Percentiles rank a stretch among this genome's conserved stretches.
Evolutionary conservation across 306 rosid species (phyloP).

Genomic region (Styphnolobium japonicum): DNA sequence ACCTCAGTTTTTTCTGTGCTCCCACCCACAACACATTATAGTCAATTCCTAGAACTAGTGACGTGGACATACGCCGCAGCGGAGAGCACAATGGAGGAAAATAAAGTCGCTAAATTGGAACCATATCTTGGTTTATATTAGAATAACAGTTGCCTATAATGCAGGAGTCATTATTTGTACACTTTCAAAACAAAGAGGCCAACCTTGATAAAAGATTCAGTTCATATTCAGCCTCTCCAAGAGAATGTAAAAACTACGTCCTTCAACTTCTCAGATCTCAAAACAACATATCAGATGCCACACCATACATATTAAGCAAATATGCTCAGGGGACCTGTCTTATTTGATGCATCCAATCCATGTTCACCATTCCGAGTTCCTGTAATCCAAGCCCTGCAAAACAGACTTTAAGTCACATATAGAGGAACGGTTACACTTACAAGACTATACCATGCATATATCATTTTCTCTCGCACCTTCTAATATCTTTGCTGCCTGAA

Average conservation of each 20-base stretch:
- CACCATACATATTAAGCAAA: slow-evolving; percentile 47
- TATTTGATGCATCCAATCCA: slow-evolving; percentile 73
- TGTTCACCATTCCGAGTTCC: slow-evolving; percentile 60
- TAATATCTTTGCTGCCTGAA: slow-evolving; percentile 50
- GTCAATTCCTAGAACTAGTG: not conserved
- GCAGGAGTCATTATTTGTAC: slow-evolving; percentile 15
- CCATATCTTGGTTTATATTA: not conserved
- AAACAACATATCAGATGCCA: slow-evolving; percentile 19
- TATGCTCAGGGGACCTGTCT: slow-evolving; percentile 78
- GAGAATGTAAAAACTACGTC: not conserved
- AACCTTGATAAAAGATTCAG: slow-evolving; percentile 22
- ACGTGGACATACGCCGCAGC: not conserved
- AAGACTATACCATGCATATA: not conserved
- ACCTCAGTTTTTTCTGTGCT: not conserved
- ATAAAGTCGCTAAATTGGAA: not conserved
- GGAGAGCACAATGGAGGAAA: not conserved
- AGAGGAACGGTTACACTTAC: not conserved
- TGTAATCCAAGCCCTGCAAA: slow-evolving; percentile 59
- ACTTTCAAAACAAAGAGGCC: slow-evolving; percentile 24
- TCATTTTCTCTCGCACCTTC: slow-evolving; percentile 42
- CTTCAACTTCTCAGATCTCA: slow-evolving; percentile 31
- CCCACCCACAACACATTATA: not conserved
- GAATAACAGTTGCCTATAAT: slow-evolving; percentile 12
- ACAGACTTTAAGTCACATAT: not conserved
- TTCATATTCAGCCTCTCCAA: slow-evolving; percentile 22